A percentile compares a stretch with the other conserved stretches of the same genome.
These are phyloP conservation scores for Fusarium stilboides DNA, from an alignment of 2,329 filamentous ascomycete genomes.

Conservation along the genomic window DNA sequence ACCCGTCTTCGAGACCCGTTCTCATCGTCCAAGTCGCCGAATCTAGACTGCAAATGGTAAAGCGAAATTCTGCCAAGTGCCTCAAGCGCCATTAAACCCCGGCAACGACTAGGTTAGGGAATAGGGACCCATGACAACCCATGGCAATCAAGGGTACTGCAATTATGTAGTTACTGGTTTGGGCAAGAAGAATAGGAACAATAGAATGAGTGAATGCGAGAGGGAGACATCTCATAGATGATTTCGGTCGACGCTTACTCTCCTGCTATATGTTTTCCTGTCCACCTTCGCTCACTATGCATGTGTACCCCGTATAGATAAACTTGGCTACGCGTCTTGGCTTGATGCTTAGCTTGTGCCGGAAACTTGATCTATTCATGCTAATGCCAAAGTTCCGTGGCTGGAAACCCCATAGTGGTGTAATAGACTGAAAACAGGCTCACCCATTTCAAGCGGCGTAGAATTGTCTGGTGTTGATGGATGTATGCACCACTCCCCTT, in stretches of 20 bases:
- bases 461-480: constrained; percentile 24
- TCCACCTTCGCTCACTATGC: background rate
- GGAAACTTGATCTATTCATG: constrained; percentile 30
- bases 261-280: background rate
- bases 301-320: constrained; percentile 13
- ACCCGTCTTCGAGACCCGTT: constrained; percentile 17
- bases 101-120: constrained; percentile 20
- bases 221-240: background rate
- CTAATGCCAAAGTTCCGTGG: constrained; percentile 34
- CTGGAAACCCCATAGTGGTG: constrained; percentile 32
- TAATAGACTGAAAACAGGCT: constrained; percentile 36
- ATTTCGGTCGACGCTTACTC: background rate
- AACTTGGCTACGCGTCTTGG: constrained; percentile 24
- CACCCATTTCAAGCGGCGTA: constrained; percentile 10
- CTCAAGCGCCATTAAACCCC: constrained; percentile 17
- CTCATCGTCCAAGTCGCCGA: constrained; percentile 17
- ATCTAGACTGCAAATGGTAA: constrained; percentile 33
- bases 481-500: constrained; percentile 31
- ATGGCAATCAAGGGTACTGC: constrained; percentile 35
- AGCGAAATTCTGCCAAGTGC: constrained; percentile 13
- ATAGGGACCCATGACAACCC: constrained; percentile 28
- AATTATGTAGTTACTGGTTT: constrained; percentile 33
- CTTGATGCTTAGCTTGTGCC: constrained; percentile 28
- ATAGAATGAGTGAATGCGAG: constrained; percentile 9
- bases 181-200: constrained; percentile 21